Conservation (phyloP, 2,329 filamentous ascomycete species). For the Aspergillus spinulosporus region DNA sequence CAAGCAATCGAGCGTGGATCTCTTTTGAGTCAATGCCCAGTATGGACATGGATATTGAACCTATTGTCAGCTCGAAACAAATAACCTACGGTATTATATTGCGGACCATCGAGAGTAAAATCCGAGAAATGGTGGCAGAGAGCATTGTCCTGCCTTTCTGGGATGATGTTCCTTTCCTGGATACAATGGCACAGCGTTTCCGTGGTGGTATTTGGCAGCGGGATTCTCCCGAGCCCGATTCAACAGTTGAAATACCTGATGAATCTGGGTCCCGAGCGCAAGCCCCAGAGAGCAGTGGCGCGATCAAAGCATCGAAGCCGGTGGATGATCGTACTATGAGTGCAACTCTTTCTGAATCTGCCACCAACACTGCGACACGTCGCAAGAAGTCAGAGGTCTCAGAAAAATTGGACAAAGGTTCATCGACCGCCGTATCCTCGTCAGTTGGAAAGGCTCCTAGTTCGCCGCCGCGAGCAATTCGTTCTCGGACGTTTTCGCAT, state of each 20-base stretch:
- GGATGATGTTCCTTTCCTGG: conserved; percentile 91
- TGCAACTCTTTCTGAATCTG: conserved; percentile 31
- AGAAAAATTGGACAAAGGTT: conserved; percentile 23
- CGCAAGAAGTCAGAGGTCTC: conserved; percentile 30
- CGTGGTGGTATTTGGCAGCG: conserved; percentile 79
- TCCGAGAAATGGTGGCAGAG: conserved; percentile 90
- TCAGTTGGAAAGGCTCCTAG: conserved; percentile 37
- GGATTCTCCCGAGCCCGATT: conserved; percentile 44
- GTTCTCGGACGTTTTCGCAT: conserved; percentile 63
- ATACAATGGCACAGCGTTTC: conserved; percentile 74
- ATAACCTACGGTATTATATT: conserved; percentile 93
- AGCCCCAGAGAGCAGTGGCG: conserved; percentile 23
- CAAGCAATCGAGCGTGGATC: conserved; percentile 95
- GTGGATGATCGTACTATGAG: conserved; percentile 40
- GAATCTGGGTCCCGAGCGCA: conserved; percentile 30
- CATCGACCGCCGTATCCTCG: conserved; percentile 29
- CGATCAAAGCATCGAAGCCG: conserved; percentile 30
- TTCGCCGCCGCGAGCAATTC: conserved; percentile 56
- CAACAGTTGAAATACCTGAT: conserved; percentile 40
- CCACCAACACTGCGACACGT: conserved; percentile 26
- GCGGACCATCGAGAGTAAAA: conserved; percentile 88
- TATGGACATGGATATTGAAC: conserved; percentile 91
- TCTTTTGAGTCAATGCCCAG: conserved; percentile 92
- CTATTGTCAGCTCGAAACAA: conserved; percentile 90
- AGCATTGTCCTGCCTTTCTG: conserved; percentile 90